Conservation (phyloP, 257 asterid genomes). For the Solanum sejunctum region DNA sequence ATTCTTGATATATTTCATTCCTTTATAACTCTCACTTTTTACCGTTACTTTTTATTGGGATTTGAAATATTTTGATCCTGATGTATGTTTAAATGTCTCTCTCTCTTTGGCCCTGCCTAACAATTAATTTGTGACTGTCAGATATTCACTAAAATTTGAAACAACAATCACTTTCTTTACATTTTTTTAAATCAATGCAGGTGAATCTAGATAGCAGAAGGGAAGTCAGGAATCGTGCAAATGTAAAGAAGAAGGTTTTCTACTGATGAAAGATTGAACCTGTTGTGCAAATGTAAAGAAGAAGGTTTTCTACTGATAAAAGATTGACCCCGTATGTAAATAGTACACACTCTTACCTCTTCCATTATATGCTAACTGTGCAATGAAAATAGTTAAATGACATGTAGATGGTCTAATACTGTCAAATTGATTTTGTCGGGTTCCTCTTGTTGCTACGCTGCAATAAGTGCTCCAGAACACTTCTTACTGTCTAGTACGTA, state of each 20-base stretch:
- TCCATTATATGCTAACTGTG: not conserved
- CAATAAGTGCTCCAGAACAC: not conserved
- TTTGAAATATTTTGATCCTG: not conserved
- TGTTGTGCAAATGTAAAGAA: not conserved
- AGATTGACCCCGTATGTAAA: not conserved
- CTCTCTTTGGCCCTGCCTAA: not conserved
- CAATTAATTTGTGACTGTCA: not conserved
- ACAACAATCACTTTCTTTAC: not conserved
- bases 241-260: slow-evolving; percentile 8
- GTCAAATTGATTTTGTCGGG: not conserved
- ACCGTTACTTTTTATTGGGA: not conserved
- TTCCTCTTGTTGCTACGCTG: not conserved
- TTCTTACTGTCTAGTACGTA: not conserved
- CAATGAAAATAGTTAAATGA: not conserved
- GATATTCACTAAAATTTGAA: not conserved
- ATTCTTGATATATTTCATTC: not conserved
- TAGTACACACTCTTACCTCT: not conserved
- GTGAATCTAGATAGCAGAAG: slow-evolving; percentile 3
- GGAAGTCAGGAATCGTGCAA: slow-evolving; percentile 4
- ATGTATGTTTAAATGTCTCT: not conserved
- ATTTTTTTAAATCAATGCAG: slow-evolving; percentile 5
- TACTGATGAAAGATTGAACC: slow-evolving; percentile 5
- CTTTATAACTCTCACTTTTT: not conserved
- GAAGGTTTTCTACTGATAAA: slow-evolving; percentile 13
- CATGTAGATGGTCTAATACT: not conserved